Evolutionary conservation across 148 eudicot species (phyloP).

Genomic region (Chenopodium quinoa): DNA sequence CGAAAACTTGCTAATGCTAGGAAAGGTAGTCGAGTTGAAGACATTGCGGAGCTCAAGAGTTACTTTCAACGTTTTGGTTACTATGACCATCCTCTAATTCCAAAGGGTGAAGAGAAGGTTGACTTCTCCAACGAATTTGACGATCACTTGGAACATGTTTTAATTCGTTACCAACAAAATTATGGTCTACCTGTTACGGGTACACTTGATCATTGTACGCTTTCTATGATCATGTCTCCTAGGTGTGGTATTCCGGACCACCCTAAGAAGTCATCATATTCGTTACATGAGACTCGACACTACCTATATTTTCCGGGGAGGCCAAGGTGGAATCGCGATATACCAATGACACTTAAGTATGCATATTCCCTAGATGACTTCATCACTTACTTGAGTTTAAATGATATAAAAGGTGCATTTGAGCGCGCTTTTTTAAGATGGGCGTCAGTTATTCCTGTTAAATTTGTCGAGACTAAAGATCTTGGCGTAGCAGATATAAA

Average conservation of each 20-base stretch:
- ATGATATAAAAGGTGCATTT: conserved; percentile 38
- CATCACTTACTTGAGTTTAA: conserved; percentile 24
- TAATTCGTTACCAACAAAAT: conserved; percentile 44
- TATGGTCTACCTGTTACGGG: conserved; percentile 49
- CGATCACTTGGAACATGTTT: conserved; percentile 35
- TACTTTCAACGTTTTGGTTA: conserved; percentile 62
- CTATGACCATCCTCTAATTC: conserved; percentile 10
- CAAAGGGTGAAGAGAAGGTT: not conserved
- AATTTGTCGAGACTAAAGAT: conserved; percentile 38
- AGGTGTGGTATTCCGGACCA: conserved; percentile 61
- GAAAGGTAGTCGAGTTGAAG: conserved; percentile 41
- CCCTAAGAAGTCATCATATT: not conserved
- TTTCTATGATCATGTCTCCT: conserved; percentile 47
- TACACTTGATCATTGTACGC: conserved; percentile 44
- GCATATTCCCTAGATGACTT: conserved; percentile 44
- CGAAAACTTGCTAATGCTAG: conserved; percentile 30
- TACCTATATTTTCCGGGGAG: conserved; percentile 44
- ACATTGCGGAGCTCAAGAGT: conserved; percentile 46
- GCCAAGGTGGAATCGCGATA: conserved; percentile 55
- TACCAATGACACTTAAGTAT: conserved; percentile 62
- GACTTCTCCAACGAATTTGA: conserved; percentile 48
- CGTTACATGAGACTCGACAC: conserved; percentile 26
- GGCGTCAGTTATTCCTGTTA: conserved; percentile 67
- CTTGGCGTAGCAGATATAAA: conserved; percentile 53
- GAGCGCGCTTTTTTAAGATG: conserved; percentile 52